These are phyloP conservation scores for Phaeosphaeriaceae sp. DNA, from an alignment of 2,329 filamentous ascomycete genomes.

Conservation along the genomic window DNA sequence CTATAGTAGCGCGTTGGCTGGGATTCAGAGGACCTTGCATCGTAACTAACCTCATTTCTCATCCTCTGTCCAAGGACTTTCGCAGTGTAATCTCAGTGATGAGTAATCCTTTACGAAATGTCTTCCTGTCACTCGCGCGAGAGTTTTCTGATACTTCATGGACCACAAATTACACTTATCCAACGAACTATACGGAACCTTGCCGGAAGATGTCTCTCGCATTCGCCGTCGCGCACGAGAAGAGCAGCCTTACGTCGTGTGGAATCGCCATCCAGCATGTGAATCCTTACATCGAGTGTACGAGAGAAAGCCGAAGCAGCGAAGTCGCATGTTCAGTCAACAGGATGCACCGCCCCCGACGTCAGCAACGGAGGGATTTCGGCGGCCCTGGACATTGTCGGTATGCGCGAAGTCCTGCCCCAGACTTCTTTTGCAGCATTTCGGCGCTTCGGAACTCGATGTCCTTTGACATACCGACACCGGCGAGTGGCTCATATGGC, in stretches of 20 bases:
- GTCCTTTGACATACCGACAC: background rate
- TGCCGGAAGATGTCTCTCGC: background rate
- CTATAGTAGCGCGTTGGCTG: too few species aligned
- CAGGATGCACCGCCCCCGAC: background rate
- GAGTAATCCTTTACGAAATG: too few species aligned
- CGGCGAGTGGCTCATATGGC: background rate
- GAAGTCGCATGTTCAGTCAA: background rate
- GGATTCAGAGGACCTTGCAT: too few species aligned
- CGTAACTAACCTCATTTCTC: too few species aligned
- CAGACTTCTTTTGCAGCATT: background rate
- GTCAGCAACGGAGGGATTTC: background rate
- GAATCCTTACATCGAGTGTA: background rate
- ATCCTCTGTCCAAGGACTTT: too few species aligned
- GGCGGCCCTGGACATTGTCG: background rate
- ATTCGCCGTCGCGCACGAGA: background rate
- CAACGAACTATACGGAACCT: background rate
- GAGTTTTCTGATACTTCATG: too few species aligned
- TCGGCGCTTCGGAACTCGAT: background rate
- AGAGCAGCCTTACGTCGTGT: background rate
- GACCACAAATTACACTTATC: background rate
- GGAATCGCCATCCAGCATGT: background rate
- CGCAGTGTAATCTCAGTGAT: too few species aligned
- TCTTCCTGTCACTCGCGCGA: too few species aligned
- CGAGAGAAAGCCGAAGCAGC: background rate
- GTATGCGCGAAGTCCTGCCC: background rate